phyloP scores from a whole-genome alignment of 768 basidiomycete genomes.

The Boletus rex-veris region DNA sequence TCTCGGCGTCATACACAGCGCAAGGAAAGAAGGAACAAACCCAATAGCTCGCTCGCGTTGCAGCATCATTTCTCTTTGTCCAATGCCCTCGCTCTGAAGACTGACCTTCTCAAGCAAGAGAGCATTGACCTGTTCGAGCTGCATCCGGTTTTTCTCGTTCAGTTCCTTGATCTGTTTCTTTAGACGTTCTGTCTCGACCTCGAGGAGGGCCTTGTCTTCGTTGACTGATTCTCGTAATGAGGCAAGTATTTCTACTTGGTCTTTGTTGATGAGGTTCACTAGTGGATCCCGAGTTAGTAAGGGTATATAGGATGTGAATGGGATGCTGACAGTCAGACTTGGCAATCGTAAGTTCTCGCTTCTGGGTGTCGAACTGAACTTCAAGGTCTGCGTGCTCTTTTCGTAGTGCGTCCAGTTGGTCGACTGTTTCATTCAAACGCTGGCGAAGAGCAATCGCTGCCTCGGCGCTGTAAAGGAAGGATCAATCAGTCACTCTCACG shows the following conservation, averaged over 20 bases:
- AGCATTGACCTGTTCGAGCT: slow-evolving; percentile 81
- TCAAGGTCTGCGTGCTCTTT: slow-evolving; percentile 69
- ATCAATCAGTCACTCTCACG: slow-evolving; percentile 2
- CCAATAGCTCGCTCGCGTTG: slow-evolving; percentile 84
- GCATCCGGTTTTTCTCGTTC: slow-evolving; percentile 82
- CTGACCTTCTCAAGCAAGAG: slow-evolving; percentile 90
- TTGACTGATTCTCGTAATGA: slow-evolving; percentile 84
- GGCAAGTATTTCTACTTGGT: slow-evolving; percentile 86
- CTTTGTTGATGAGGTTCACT: slow-evolving; percentile 92
- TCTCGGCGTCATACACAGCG: neutral
- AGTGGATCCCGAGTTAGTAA: slow-evolving; percentile 8
- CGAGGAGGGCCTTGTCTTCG: slow-evolving; percentile 78
- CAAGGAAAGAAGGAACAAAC: slow-evolving; percentile 37
- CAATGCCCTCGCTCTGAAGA: slow-evolving; percentile 87
- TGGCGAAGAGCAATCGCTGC: slow-evolving; percentile 86
- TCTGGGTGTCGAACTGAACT: slow-evolving; percentile 59
- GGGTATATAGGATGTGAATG: neutral
- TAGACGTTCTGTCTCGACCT: slow-evolving; percentile 61
- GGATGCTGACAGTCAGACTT: slow-evolving; percentile 74
- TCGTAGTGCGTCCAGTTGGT: slow-evolving; percentile 69
- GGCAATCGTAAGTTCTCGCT: slow-evolving; percentile 72
- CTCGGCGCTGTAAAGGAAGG: slow-evolving; percentile 53
- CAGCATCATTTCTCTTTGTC: slow-evolving; percentile 81
- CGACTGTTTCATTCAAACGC: slow-evolving; percentile 81
- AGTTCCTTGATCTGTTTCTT: slow-evolving; percentile 68